These are phyloP conservation scores for Pythium dissimile DNA, from an alignment of 352 stramenopile genomes.

Conservation along the genomic window DNA sequence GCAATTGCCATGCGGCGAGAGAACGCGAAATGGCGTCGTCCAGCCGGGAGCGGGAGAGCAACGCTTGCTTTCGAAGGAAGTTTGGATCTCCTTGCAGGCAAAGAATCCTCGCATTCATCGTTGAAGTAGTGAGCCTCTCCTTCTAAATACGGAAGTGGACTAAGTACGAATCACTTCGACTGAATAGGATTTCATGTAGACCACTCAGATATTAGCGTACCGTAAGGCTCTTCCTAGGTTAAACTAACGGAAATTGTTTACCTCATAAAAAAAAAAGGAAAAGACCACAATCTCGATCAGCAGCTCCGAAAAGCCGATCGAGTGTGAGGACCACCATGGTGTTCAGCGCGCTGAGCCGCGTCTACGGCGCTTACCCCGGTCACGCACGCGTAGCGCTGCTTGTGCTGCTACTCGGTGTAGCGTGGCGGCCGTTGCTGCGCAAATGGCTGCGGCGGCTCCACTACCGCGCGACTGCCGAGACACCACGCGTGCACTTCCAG, in stretches of 20 bases:
- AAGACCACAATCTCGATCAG: neutral
- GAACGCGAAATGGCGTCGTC: neutral
- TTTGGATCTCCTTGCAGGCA: too few relatives aligned
- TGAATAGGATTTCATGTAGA: slow-evolving; percentile 7
- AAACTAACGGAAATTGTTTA: slow-evolving; percentile 11
- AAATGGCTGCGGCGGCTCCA: slow-evolving; percentile 24
- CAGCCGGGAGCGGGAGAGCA: too few relatives aligned
- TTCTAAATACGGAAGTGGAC: slow-evolving; percentile 2
- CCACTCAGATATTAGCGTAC: slow-evolving; percentile 2
- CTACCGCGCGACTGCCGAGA: slow-evolving; percentile 37
- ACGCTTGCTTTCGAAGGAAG: neutral
- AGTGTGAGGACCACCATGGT: neutral
- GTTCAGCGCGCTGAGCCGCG: neutral
- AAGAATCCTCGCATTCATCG: slow-evolving; percentile 22
- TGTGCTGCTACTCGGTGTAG: slow-evolving; percentile 2
- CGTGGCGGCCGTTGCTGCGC: slow-evolving; percentile 15
- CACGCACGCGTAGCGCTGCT: slow-evolving; percentile 7
- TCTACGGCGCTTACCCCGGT: neutral
- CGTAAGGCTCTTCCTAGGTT: too few relatives aligned
- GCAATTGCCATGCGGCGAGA: slow-evolving; percentile 22
- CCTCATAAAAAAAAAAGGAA: too few relatives aligned
- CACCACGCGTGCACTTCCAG: slow-evolving; percentile 38
- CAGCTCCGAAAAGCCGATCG: neutral
- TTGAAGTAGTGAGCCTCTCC: slow-evolving; percentile 9
- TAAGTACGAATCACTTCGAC: slow-evolving; percentile 5